These are phyloP conservation scores for Heliosperma pusillum DNA, from an alignment of 148 eudicot species.

Conservation along the genomic window DNA sequence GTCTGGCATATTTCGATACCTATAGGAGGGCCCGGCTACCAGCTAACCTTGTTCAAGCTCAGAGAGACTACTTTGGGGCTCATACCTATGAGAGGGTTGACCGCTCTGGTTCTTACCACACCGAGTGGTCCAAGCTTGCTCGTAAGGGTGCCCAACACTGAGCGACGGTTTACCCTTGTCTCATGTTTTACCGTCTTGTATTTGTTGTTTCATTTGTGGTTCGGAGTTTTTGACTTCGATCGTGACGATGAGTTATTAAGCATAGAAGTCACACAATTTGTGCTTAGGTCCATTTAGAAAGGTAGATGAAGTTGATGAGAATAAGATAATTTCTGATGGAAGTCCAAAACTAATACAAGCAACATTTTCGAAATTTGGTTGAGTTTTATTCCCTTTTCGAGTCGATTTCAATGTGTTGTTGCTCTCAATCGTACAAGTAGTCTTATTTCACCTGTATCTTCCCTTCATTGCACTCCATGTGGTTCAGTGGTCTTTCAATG, in stretches of 20 bases:
- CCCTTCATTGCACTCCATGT: no score
- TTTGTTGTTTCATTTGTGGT: constrained; percentile 30
- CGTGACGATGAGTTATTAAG: constrained; percentile 31
- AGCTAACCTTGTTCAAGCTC: constrained; percentile 91
- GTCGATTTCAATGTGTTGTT: background rate
- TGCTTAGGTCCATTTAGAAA: constrained; percentile 19
- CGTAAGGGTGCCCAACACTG: constrained; percentile 40
- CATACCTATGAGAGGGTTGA: constrained; percentile 90
- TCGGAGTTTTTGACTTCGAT: constrained; percentile 31
- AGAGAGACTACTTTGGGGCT: constrained; percentile 88
- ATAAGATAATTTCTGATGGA: constrained; percentile 21
- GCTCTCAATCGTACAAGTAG: background rate
- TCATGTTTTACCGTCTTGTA: constrained; percentile 12
- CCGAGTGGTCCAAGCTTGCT: constrained; percentile 93
- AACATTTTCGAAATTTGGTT: constrained; percentile 6
- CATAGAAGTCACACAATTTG: constrained; percentile 30
- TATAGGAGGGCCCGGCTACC: constrained; percentile 75
- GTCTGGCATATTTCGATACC: constrained; percentile 72
- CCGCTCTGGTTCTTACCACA: constrained; percentile 63
- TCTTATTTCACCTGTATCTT: no score
- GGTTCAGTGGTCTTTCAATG: background rate
- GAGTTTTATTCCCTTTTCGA: background rate
- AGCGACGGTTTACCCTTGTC: constrained; percentile 18
- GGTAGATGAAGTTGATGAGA: constrained; percentile 12
- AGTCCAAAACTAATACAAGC: constrained; percentile 19